A percentile compares a stretch with the other conserved stretches of the same genome.
phyloP scores from a whole-genome alignment of 2,329 filamentous ascomycete genomes.

The Fusarium brevicatenulatum region DNA sequence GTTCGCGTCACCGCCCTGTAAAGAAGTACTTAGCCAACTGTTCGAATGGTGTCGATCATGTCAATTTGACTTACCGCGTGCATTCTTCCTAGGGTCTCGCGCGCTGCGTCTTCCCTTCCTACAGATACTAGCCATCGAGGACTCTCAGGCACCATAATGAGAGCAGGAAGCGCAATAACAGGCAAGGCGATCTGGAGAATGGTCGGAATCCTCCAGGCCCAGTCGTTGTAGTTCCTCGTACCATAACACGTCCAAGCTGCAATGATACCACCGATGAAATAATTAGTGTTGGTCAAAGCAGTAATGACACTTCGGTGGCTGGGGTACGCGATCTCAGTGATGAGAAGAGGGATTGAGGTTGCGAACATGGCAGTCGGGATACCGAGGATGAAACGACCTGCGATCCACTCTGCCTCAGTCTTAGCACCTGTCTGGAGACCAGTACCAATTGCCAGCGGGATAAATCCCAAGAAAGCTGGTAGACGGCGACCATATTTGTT shows the following conservation, averaged over 20 bases:
- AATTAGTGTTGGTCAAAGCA: conserved; percentile 13
- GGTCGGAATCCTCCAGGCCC: conserved; percentile 9
- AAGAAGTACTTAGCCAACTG: not conserved
- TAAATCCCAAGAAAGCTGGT: not conserved
- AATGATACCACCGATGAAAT: conserved; percentile 16
- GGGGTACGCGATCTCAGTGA: conserved; percentile 5
- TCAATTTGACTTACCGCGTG: not conserved
- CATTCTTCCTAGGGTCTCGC: not conserved
- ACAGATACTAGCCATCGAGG: conserved; percentile 10
- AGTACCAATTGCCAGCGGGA: not conserved
- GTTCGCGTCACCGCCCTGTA: conserved; percentile 4
- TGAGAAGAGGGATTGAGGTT: conserved; percentile 6
- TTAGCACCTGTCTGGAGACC: conserved; percentile 13
- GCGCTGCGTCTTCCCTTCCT: not conserved
- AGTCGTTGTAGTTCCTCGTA: conserved; percentile 6
- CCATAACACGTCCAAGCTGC: conserved; percentile 18
- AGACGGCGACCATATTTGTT: conserved; percentile 17
- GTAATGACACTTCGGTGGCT: conserved; percentile 16
- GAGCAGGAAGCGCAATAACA: not conserved
- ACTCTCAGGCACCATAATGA: conserved; percentile 7
- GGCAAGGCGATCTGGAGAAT: conserved; percentile 8
- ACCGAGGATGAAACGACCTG: conserved; percentile 6
- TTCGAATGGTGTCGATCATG: rapidly evolving
- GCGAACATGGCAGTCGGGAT: conserved; percentile 15
- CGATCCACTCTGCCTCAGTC: conserved; percentile 7